Conservation (phyloP, 169 alveolate genomes). For the Haemoproteus tartakovskyi region DNA sequence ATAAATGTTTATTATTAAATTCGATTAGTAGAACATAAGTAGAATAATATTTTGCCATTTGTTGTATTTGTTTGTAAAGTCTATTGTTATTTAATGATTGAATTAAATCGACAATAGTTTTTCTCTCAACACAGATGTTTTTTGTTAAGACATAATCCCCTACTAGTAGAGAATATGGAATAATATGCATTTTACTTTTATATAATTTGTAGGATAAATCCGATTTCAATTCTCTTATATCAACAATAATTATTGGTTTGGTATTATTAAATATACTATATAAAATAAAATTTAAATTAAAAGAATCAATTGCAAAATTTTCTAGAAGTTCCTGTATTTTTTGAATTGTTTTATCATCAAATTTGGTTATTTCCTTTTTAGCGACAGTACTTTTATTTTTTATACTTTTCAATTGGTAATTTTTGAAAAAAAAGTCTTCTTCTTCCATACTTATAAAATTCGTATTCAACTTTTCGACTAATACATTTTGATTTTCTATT, state of each 20-base stretch:
- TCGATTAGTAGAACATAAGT: conserved; percentile 68
- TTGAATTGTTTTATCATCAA: conserved; percentile 43
- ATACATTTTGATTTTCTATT: conserved; percentile 6
- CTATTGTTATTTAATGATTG: conserved; percentile 78
- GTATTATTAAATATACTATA: conserved; percentile 56
- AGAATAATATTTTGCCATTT: conserved; percentile 68
- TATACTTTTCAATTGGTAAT: conserved; percentile 22
- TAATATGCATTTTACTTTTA: conserved; percentile 76
- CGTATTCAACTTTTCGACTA: background rate
- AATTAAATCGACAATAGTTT: conserved; percentile 76
- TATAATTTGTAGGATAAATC: conserved; percentile 80
- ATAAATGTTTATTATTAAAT: conserved; percentile 50
- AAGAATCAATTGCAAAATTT: conserved; percentile 48
- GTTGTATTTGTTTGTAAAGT: conserved; percentile 77
- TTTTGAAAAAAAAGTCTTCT: conserved; percentile 44
- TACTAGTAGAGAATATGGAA: conserved; percentile 78
- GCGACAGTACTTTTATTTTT: conserved; percentile 25
- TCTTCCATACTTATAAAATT: conserved; percentile 65
- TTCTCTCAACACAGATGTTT: conserved; percentile 84
- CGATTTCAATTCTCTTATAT: conserved; percentile 79
- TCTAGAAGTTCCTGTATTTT: conserved; percentile 25
- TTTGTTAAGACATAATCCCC: conserved; percentile 83
- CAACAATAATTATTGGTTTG: conserved; percentile 74
- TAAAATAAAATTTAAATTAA: conserved; percentile 28
- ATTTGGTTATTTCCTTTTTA: background rate